Conservation (phyloP, 2,329 filamentous ascomycete species). For the Periconia digitata region DNA sequence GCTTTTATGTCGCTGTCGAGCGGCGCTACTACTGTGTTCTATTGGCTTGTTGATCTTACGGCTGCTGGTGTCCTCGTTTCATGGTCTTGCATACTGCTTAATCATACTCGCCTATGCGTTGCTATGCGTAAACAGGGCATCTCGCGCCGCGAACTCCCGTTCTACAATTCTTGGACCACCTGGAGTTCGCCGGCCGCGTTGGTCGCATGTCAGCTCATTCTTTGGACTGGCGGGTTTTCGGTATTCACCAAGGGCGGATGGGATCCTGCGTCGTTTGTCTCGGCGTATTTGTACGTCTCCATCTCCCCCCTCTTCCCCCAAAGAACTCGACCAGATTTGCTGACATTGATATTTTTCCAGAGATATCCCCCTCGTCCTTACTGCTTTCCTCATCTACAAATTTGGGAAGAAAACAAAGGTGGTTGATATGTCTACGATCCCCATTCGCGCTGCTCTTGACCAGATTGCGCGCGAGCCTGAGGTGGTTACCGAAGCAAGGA, state of each 20-base stretch:
- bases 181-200: constrained; percentile 38
- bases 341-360: constrained; percentile 47
- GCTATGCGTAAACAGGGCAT: constrained; percentile 53
- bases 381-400: constrained; percentile 65
- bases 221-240: constrained; percentile 61
- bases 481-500: too few relatives aligned
- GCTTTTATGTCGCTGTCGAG: constrained; percentile 52
- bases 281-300: constrained; percentile 30
- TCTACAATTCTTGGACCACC: constrained; percentile 38
- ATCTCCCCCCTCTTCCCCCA: not conserved
- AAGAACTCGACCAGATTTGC: constrained; percentile 16
- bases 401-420: constrained; percentile 61
- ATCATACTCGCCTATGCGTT: constrained; percentile 59
- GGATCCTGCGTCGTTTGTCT: constrained; percentile 35
- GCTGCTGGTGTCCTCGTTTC: constrained; percentile 56
- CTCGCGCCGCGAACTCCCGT: constrained; percentile 44
- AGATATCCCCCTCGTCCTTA: constrained; percentile 40
- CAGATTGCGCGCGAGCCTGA: too few relatives aligned
- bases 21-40: constrained; percentile 54
- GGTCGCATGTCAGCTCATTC: constrained; percentile 57
- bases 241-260: constrained; percentile 58
- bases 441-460: constrained; percentile 24
- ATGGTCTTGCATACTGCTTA: constrained; percentile 56
- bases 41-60: constrained; percentile 70
- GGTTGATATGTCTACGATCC: constrained; percentile 27